Evolutionary conservation across 192 early-diverging fungal species (phyloP).

Genomic region (Coemansia sp.): DNA sequence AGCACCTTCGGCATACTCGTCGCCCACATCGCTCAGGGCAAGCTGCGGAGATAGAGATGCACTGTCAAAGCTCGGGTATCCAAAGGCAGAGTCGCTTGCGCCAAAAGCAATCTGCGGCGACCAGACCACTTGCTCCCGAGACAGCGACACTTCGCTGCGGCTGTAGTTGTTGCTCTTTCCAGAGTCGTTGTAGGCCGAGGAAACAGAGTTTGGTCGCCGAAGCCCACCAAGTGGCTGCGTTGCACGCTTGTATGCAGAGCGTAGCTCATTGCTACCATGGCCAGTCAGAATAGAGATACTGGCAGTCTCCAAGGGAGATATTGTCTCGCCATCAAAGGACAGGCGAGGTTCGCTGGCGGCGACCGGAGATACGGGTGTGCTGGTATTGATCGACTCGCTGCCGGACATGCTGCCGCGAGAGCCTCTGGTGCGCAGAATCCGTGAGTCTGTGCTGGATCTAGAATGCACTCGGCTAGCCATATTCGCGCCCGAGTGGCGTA

Average conservation of each 20-base stretch:
- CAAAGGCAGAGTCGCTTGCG: conserved; percentile 25
- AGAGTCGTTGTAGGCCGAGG: conserved; percentile 14
- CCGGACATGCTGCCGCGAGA: conserved; percentile 32
- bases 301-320: conserved; percentile 14
- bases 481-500: conserved; percentile 2
- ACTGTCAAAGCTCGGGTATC: conserved; percentile 1
- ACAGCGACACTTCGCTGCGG: conserved; percentile 37
- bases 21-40: conserved; percentile 16
- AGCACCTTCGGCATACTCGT: conserved; percentile 11
- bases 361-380: conserved; percentile 26
- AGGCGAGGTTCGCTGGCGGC: conserved; percentile 22
- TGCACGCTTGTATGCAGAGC: conserved; percentile 7
- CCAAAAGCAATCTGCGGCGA: conserved; percentile 39
- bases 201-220: conserved; percentile 15
- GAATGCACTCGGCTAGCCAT: conserved; percentile 11
- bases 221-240: conserved; percentile 14
- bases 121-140: conserved; percentile 45
- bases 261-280: conserved; percentile 4
- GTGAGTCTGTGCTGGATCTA: conserved; percentile 11
- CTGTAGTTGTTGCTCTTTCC: conserved; percentile 16
- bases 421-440: conserved; percentile 11
- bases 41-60: conserved; percentile 1
- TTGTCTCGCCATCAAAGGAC: conserved; percentile 43
- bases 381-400: conserved; percentile 16
- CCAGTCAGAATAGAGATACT: conserved; percentile 29